Percentiles rank a stretch among this genome's conserved stretches.
phyloP scores from a whole-genome alignment of 768 basidiomycete genomes.

The Tylopilus felleus region DNA sequence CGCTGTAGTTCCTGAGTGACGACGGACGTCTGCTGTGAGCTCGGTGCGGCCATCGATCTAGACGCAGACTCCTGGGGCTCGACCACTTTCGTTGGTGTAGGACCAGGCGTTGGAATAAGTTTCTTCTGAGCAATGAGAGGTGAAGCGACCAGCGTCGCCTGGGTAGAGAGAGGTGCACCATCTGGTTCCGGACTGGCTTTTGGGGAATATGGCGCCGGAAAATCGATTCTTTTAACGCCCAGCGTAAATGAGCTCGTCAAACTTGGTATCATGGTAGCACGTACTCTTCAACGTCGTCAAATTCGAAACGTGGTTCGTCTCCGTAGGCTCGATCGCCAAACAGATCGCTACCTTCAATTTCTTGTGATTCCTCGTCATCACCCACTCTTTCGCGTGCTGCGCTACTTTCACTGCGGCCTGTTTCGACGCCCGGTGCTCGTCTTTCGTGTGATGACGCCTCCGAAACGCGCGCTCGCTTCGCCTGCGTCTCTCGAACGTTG shows the following conservation, averaged over 20 bases:
- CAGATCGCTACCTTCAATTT: slow-evolving; percentile 16
- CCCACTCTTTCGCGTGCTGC: background rate
- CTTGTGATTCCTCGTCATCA: background rate
- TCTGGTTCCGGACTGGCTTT: background rate
- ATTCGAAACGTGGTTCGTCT: background rate
- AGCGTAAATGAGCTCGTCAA: background rate
- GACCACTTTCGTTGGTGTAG: background rate
- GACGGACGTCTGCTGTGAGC: slow-evolving; percentile 11
- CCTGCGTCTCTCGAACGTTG: background rate
- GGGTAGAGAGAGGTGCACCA: slow-evolving; percentile 19
- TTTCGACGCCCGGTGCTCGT: background rate
- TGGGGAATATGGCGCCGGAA: background rate
- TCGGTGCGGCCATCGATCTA: background rate
- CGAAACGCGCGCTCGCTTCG: slow-evolving; percentile 16
- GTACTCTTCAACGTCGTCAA: slow-evolving; percentile 8
- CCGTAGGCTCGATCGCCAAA: slow-evolving; percentile 21
- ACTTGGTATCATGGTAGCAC: background rate
- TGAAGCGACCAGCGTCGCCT: slow-evolving; percentile 25
- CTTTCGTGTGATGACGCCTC: background rate
- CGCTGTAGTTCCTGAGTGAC: slow-evolving; percentile 1
- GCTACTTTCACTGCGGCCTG: background rate
- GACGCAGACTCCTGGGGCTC: background rate
- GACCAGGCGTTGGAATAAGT: background rate
- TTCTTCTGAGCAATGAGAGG: slow-evolving; percentile 8
- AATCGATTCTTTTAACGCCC: slow-evolving; percentile 1